Conservation (phyloP, 2,329 filamentous ascomycete genomes). For the Simplicillium sp. region DNA sequence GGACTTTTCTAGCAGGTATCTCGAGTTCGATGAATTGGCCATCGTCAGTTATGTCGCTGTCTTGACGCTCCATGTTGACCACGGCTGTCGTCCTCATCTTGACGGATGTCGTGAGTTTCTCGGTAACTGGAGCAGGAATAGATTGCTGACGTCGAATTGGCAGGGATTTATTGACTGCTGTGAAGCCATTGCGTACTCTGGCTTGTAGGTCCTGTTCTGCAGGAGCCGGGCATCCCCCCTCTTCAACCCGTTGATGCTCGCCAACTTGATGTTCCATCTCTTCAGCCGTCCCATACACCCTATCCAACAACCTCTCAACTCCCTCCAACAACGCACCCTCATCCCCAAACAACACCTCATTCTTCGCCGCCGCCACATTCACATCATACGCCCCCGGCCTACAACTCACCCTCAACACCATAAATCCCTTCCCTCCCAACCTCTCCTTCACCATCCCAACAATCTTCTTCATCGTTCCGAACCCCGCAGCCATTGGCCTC, state of each 20-base stretch:
- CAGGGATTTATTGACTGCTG: no score
- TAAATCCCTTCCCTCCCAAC: conserved; percentile 34
- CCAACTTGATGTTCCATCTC: no score
- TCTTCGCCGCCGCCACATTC: conserved; percentile 64
- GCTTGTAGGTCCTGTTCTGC: no score
- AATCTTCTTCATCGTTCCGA: conserved; percentile 52
- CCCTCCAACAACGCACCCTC: conserved; percentile 33
- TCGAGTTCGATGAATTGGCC: conserved; percentile 14
- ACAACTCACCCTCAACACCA: conserved; percentile 55
- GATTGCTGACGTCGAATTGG: no score
- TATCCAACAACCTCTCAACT: conserved; percentile 34
- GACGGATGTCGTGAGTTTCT: conserved; percentile 1
- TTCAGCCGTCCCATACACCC: conserved; percentile 21
- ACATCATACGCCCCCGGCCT: conserved; percentile 55
- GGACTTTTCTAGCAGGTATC: conserved; percentile 6
- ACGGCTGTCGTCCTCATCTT: conserved; percentile 17
- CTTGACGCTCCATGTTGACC: conserved; percentile 22
- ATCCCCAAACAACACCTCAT: conserved; percentile 59
- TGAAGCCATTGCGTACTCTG: no score
- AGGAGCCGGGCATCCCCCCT: no score
- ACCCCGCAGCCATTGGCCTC: conserved; percentile 48
- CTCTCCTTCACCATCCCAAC: conserved; percentile 38
- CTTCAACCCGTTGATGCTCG: no score
- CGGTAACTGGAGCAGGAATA: no score
- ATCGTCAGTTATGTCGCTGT: conserved; percentile 21